A percentile compares a stretch with the other conserved stretches of the same genome.
Evolutionary conservation across 2,329 filamentous ascomycete species (phyloP).

Genomic region (Fusarium solani-melongenae): DNA sequence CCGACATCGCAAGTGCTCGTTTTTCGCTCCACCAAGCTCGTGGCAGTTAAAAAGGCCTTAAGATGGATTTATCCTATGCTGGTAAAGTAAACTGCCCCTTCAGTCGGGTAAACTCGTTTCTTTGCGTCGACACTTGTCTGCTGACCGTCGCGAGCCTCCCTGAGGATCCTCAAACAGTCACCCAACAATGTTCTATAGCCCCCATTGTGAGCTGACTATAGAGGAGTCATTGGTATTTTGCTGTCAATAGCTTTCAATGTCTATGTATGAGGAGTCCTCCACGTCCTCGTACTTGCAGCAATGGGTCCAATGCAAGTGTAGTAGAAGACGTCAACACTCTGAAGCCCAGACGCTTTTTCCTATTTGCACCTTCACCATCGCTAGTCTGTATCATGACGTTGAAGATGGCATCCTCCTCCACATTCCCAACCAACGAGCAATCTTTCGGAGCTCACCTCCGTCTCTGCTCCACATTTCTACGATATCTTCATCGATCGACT

Average conservation of each 20-base stretch:
- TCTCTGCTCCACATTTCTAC: slow-evolving; percentile 21
- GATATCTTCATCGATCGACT: slow-evolving; percentile 30
- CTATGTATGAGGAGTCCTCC: not conserved
- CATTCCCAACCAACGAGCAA: slow-evolving; percentile 22
- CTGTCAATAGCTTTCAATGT: not conserved
- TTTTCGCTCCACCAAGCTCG: not conserved
- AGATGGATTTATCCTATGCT: not conserved
- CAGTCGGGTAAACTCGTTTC: not conserved
- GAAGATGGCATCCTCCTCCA: slow-evolving; percentile 18
- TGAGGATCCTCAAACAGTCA: not conserved
- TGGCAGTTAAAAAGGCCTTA: fast-evolving
- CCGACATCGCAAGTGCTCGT: not conserved
- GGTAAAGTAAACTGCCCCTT: not conserved
- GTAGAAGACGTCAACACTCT: not conserved
- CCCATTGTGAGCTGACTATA: not conserved
- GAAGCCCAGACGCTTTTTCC: no score
- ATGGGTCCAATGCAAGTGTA: not conserved
- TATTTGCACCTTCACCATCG: not conserved
- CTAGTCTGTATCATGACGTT: slow-evolving; percentile 18
- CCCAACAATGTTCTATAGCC: not conserved
- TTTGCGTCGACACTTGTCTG: not conserved
- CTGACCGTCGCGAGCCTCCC: not conserved
- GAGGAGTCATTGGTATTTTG: not conserved
- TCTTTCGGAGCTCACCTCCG: slow-evolving; percentile 28
- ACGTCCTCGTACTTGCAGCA: not conserved